Percentiles rank a stretch among this genome's conserved stretches.
These are phyloP conservation scores for Aspergillus melleus DNA, from an alignment of 2,329 filamentous ascomycete species.

Conservation along the genomic window DNA sequence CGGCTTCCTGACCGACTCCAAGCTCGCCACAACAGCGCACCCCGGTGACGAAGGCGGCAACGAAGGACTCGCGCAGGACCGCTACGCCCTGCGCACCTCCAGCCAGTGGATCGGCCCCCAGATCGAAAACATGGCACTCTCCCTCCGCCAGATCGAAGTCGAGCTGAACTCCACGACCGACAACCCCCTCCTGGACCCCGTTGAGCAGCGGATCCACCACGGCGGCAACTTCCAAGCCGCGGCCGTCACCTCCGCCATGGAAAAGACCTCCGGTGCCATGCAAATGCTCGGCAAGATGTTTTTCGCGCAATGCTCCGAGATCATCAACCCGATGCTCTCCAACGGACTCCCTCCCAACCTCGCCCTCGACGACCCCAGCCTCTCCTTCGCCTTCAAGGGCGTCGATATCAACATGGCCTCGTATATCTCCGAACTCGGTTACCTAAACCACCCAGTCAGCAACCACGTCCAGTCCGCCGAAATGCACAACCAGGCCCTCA, in stretches of 20 bases:
- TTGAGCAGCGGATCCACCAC: slow-evolving; percentile 48
- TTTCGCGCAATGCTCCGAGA: slow-evolving; percentile 61
- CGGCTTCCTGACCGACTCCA: slow-evolving; percentile 50
- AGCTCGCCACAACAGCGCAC: slow-evolving; percentile 34
- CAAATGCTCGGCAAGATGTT: slow-evolving; percentile 62
- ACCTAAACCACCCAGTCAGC: slow-evolving; percentile 61
- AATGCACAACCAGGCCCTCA: slow-evolving; percentile 66
- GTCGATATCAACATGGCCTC: slow-evolving; percentile 65
- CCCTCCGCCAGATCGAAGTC: slow-evolving; percentile 55
- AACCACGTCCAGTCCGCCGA: slow-evolving; percentile 65
- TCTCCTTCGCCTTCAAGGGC: slow-evolving; percentile 62
- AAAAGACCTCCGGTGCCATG: slow-evolving; percentile 54
- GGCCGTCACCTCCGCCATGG: slow-evolving; percentile 63
- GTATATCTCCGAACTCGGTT: slow-evolving; percentile 62
- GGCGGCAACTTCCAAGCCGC: slow-evolving; percentile 69
- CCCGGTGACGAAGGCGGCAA: neutral
- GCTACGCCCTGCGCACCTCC: slow-evolving; percentile 63
- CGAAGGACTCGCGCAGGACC: slow-evolving; percentile 56
- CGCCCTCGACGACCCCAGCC: slow-evolving; percentile 57
- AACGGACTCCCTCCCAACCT: slow-evolving; percentile 64
- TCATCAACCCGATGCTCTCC: slow-evolving; percentile 61
- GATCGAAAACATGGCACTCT: slow-evolving; percentile 62
- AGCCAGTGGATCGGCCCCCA: slow-evolving; percentile 68
- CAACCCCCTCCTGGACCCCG: slow-evolving; percentile 60
- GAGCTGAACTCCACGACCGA: slow-evolving; percentile 69